These are phyloP conservation scores for Mycena indigotica DNA, from an alignment of 768 basidiomycete genomes.

Conservation along the genomic window DNA sequence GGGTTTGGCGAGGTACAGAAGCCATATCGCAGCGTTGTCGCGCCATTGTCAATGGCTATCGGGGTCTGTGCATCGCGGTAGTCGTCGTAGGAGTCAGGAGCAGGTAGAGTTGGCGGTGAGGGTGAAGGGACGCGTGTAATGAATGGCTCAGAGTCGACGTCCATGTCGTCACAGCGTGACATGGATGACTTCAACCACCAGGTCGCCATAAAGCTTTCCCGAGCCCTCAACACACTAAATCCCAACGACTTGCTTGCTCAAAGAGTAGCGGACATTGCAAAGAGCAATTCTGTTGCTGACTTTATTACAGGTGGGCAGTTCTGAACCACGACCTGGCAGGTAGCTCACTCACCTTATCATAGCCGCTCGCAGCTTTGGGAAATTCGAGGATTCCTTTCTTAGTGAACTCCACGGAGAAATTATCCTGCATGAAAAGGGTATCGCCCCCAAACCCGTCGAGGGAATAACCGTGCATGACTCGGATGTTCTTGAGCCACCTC, in stretches of 20 bases:
- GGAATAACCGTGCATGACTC: constrained; percentile 79
- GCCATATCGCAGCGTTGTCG: constrained; percentile 80
- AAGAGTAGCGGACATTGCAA: constrained; percentile 79
- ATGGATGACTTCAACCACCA: constrained; percentile 61
- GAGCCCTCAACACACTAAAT: constrained; percentile 77
- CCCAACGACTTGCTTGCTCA: constrained; percentile 83
- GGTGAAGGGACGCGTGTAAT: background rate
- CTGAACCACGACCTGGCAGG: background rate
- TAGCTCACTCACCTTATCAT: constrained; percentile 6
- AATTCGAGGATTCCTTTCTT: constrained; percentile 80
- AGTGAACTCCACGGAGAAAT: constrained; percentile 81
- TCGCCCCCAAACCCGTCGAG: constrained; percentile 60
- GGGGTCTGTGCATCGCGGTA: constrained; percentile 44
- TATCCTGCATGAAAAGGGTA: constrained; percentile 63
- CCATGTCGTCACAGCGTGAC: background rate
- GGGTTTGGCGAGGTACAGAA: constrained; percentile 68
- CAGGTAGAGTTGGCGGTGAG: background rate
- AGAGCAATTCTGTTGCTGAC: constrained; percentile 59
- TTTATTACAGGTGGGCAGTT: constrained; percentile 65
- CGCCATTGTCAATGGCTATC: constrained; percentile 88
- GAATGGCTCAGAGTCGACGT: background rate
- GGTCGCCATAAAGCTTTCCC: constrained; percentile 76
- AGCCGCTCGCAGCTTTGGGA: constrained; percentile 84
- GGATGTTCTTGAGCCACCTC: constrained; percentile 84
- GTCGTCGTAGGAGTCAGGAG: background rate